phyloP scores from a whole-genome alignment of 192 early-diverging fungal species.

The Lunasporangiospora selenospora region DNA sequence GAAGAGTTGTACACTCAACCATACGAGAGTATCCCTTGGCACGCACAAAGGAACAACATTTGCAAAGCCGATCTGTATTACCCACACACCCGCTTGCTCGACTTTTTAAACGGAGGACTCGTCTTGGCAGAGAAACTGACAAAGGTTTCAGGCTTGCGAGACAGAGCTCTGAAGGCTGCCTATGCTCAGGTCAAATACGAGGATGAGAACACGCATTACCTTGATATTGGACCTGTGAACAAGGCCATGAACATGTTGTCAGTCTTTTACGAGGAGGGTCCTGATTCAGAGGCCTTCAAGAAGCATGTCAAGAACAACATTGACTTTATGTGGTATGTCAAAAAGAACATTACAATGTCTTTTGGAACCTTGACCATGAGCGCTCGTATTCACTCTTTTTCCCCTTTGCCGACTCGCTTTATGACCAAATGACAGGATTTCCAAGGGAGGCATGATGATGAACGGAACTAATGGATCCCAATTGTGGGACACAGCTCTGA shows the following conservation, averaged over 20 bases:
- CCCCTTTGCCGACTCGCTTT: not conserved
- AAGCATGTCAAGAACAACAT: conserved; percentile 71
- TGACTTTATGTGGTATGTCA: conserved; percentile 86
- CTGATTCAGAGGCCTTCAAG: conserved; percentile 80
- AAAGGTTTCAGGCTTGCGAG: conserved; percentile 56
- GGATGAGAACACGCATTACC: conserved; percentile 86
- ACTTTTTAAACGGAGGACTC: conserved; percentile 71
- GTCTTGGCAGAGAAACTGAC: conserved; percentile 72
- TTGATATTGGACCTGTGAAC: conserved; percentile 96
- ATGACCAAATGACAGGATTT: conserved; percentile 56
- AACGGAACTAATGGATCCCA: conserved; percentile 98
- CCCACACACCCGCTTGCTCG: conserved; percentile 81
- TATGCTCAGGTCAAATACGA: conserved; percentile 87
- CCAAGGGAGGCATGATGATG: conserved; percentile 88
- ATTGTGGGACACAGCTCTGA: conserved; percentile 94
- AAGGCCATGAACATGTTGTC: conserved; percentile 92
- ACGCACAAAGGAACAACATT: conserved; percentile 81
- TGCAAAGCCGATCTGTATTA: conserved; percentile 82
- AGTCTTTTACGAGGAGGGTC: conserved; percentile 85
- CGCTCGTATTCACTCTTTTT: not conserved
- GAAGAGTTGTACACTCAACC: conserved; percentile 90
- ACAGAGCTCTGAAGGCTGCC: conserved; percentile 74
- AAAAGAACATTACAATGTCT: not conserved
- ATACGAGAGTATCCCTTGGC: conserved; percentile 89
- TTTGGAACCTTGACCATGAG: not conserved